Evolutionary conservation across 1,139 yeast genomes (phyloP).

Genomic region (Candida tetrigidarum): DNA sequence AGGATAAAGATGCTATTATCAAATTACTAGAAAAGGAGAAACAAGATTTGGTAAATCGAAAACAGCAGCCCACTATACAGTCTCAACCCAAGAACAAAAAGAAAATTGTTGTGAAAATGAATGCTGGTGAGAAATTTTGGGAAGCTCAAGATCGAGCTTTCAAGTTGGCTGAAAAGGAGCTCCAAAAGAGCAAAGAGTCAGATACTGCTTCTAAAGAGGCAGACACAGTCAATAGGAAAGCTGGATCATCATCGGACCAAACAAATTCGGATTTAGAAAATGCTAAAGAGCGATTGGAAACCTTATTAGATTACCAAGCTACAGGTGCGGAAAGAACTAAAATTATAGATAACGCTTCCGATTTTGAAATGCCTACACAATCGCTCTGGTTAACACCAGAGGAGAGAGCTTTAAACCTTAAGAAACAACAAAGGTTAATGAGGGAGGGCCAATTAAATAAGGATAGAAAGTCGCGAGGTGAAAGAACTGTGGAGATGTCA

Average conservation of each 20-base stretch:
- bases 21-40: constrained; percentile 55
- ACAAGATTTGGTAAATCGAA: constrained; percentile 14
- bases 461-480: constrained; percentile 71
- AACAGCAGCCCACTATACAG: constrained; percentile 19
- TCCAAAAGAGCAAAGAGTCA: constrained; percentile 36
- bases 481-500: constrained; percentile 74
- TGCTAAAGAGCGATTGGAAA: constrained; percentile 77
- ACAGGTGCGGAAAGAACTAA: constrained; percentile 89
- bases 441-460: constrained; percentile 62
- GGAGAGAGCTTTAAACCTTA: constrained; percentile 82
- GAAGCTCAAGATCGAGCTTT: constrained; percentile 69
- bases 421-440: constrained; percentile 76
- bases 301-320: constrained; percentile 77
- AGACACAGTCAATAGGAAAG: constrained; percentile 26
- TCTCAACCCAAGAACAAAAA: constrained; percentile 23
- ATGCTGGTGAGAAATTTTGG: constrained; percentile 68
- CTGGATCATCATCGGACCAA: too few relatives aligned
- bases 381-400: constrained; percentile 86
- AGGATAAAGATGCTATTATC: constrained; percentile 65
- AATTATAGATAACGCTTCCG: constrained; percentile 93
- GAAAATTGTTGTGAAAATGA: constrained; percentile 55
- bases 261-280: constrained; percentile 57
- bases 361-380: constrained; percentile 67
- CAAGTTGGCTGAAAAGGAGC: constrained; percentile 50
- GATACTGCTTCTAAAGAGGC: constrained; percentile 35